A percentile compares a stretch with the other conserved stretches of the same genome.
phyloP scores from a whole-genome alignment of 371 early-diverging fungal species.

The Funneliformis caledonium region DNA sequence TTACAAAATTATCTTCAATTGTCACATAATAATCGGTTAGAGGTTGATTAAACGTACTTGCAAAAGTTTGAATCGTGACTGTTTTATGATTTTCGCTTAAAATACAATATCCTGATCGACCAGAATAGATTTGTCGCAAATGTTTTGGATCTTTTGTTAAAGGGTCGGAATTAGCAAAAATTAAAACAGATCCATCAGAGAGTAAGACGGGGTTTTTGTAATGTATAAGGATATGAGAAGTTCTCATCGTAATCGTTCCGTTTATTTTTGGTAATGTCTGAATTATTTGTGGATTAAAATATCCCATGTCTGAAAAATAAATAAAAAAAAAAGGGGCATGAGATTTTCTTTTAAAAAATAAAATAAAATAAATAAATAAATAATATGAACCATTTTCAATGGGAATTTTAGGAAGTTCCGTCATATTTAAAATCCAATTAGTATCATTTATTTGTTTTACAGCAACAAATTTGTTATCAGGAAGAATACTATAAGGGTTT shows the following conservation, averaged over 20 bases:
- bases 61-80: background rate
- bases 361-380: background rate
- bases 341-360: background rate
- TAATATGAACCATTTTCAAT: background rate
- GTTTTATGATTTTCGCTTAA: slow-evolving; percentile 8
- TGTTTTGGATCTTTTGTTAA: background rate
- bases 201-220: background rate
- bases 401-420: background rate
- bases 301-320: background rate
- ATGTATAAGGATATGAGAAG: background rate
- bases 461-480: background rate
- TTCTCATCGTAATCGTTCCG: background rate
- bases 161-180: background rate
- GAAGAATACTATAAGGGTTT: background rate
- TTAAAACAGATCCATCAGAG: too few species aligned
- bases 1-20: slow-evolving; percentile 31
- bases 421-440: background rate
- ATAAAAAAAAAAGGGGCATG: background rate
- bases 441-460: background rate
- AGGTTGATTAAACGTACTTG: slow-evolving; percentile 34
- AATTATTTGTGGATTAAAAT: slow-evolving; percentile 9
- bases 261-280: background rate
- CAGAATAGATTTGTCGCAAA: background rate
- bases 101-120: background rate
- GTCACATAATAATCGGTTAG: slow-evolving; percentile 1